Conservation (phyloP, 2,329 filamentous ascomycete genomes). For the Tolypocladium guangdongense region DNA sequence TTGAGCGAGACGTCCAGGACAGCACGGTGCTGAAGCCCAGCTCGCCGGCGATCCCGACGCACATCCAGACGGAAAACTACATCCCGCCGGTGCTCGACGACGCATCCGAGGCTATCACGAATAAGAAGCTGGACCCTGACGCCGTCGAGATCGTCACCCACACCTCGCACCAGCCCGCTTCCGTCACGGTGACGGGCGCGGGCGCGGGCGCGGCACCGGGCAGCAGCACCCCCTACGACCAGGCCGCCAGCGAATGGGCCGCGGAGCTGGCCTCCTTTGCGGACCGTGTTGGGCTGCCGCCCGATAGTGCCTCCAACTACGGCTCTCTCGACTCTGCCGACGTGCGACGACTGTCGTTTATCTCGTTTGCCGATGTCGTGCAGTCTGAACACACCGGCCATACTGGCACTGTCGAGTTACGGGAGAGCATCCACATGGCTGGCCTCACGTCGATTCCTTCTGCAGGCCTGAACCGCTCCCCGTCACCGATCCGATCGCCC, state of each 20-base stretch:
- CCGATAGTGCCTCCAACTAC: constrained; percentile 64
- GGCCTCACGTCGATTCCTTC: constrained; percentile 52
- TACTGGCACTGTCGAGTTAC: constrained; percentile 37
- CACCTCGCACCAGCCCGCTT: constrained; percentile 69
- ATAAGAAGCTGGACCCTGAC: constrained; percentile 73
- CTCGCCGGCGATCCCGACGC: constrained; percentile 79
- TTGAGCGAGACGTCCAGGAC: constrained; percentile 92
- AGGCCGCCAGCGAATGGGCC: constrained; percentile 37
- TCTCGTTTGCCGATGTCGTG: constrained; percentile 93
- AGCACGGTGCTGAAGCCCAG: constrained; percentile 53
- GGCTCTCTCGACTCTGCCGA: constrained; percentile 65
- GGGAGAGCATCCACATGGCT: constrained; percentile 60
- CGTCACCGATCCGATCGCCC: constrained; percentile 71
- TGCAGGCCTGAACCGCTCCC: constrained; percentile 50
- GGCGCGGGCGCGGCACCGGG: constrained; percentile 23
- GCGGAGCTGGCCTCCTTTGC: constrained; percentile 47
- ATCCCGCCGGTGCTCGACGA: constrained; percentile 88
- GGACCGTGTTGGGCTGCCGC: constrained; percentile 27
- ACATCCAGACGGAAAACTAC: constrained; percentile 89
- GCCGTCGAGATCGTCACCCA: constrained; percentile 89
- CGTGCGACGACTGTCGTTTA: constrained; percentile 79
- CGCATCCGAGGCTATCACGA: constrained; percentile 84
- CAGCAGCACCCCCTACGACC: constrained; percentile 24
- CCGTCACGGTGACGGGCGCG: constrained; percentile 50
- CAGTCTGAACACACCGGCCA: constrained; percentile 66